Evolutionary conservation across 1,284 basidiomycete genomes (phyloP), one percentile per base, ranked within the genome.

Genomic region (Entoloma clypeatum): DNA sequence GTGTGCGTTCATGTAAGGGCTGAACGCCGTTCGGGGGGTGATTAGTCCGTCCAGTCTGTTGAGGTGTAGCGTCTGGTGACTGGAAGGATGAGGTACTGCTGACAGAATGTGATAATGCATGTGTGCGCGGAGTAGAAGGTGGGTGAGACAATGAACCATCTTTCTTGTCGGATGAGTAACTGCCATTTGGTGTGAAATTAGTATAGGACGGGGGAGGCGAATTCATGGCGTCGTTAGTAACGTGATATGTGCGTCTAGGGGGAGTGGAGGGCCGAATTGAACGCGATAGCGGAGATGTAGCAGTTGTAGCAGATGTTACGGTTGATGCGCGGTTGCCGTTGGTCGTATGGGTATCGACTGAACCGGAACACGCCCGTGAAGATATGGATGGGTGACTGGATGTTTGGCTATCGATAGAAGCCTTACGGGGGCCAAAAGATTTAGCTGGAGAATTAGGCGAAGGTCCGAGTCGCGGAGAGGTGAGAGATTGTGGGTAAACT

Each of bases 121-220:
- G 31, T 16, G 34, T 33, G 3, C 28, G 35, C 21, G 35, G 14
- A 16, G 25, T 41, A 19, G 43, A 36, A 11, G 45, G 18, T 3
- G 25, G 27, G 18, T 44, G 25, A 3, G 28, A 17, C 18, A 35
- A 35, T 10, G 46, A 44, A 18, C 35, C 26, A 33, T 45, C 26
- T 26, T 54, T 50, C 31, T 41, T 46, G 11, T 56, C 51, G 13
- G 21, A 17, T 14, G 45, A 37, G 27, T 51, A 49, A 19, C 29
- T 30, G 18, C 44, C 51, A 26, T 39, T 39, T 7, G 44, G 29
- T 3, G 43, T 39, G 35, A 36, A 44, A 2, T 59, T 59, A n/a
- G 41, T 58, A 43, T 73, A 75, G 8, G 68, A 65, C 7, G 74
- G 72, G 0, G 73, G 73, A 10, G 74, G 71, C 3, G 66, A 69